phyloP scores from a whole-genome alignment of 768 basidiomycete species.

The Boletus insuetus region DNA sequence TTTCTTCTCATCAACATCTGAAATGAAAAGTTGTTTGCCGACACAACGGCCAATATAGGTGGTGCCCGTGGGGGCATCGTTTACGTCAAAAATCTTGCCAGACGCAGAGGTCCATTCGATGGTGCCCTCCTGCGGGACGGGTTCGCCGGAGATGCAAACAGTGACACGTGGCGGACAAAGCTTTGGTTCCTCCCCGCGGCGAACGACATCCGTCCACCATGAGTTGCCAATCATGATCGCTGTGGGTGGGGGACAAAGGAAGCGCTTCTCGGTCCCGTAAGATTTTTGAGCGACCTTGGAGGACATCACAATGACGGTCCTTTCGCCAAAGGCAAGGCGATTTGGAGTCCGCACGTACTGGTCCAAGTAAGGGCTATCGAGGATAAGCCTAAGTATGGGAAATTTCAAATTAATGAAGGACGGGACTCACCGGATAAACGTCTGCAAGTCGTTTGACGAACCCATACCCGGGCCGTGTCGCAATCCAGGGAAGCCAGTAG shows the following conservation, averaged over 20 bases:
- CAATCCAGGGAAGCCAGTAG: conserved; percentile 62
- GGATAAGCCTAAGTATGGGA: conserved; percentile 11
- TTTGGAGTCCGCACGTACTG: conserved; percentile 84
- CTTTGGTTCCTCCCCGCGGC: conserved; percentile 73
- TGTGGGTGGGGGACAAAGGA: conserved; percentile 91
- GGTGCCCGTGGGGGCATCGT: conserved; percentile 73
- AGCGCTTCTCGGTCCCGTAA: conserved; percentile 94
- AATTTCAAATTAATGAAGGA: conserved; percentile 18
- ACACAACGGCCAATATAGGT: conserved; percentile 93
- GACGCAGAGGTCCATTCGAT: conserved; percentile 86
- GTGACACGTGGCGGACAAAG: conserved; percentile 77
- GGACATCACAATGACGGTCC: conserved; percentile 96
- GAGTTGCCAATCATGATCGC: conserved; percentile 92
- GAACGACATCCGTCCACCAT: conserved; percentile 86
- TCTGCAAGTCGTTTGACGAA: conserved; percentile 69
- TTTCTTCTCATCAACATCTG: conserved; percentile 92
- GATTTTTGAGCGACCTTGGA: conserved; percentile 97
- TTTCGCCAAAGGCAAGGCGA: conserved; percentile 86
- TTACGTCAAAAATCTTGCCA: conserved; percentile 81
- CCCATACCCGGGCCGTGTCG: conserved; percentile 59
- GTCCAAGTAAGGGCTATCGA: conserved; percentile 69
- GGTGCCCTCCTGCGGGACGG: conserved; percentile 77
- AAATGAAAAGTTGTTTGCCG: conserved; percentile 93
- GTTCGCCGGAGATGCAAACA: conserved; percentile 90
- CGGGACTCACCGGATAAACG: conserved; percentile 67